These are phyloP conservation scores for Eucalyptus viminalis DNA, from an alignment of 345 rosid species.

Conservation along the genomic window DNA sequence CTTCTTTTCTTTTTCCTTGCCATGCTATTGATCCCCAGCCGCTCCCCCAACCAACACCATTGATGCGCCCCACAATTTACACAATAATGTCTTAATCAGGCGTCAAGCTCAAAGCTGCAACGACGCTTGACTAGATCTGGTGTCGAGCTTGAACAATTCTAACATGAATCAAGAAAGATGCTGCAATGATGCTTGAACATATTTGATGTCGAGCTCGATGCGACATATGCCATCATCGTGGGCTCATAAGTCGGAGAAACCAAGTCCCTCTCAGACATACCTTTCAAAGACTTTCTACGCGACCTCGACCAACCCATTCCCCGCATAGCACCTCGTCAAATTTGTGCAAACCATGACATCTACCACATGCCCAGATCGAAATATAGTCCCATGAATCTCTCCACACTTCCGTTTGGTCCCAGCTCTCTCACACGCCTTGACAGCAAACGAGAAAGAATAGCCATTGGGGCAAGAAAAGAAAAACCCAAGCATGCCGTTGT, in stretches of 20 bases:
- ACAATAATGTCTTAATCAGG: too few species aligned
- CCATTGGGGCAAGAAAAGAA: constrained; percentile 16
- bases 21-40: too few species aligned
- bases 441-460: constrained; percentile 32
- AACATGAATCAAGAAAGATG: too few species aligned
- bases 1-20: too few species aligned
- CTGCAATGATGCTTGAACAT: too few species aligned
- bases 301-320: neutral
- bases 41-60: too few species aligned
- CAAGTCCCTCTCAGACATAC: constrained; percentile 38
- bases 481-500: constrained; percentile 1
- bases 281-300: constrained; percentile 27
- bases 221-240: too few species aligned
- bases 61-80: too few species aligned
- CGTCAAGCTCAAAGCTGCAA: too few species aligned
- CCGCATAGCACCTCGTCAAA: constrained; percentile 16
- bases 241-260: constrained; percentile 5
- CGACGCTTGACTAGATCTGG: too few species aligned
- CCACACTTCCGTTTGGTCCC: constrained; percentile 11
- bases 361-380: constrained; percentile 12
- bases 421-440: constrained; percentile 34
- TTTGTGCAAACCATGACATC: constrained; percentile 30
- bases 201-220: too few species aligned
- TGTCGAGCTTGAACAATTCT: too few species aligned
- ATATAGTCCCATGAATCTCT: constrained; percentile 35